Base-by-base conservation (phyloP, 257 asterid genomes). In the Cynanchum wilfordii region DNA sequence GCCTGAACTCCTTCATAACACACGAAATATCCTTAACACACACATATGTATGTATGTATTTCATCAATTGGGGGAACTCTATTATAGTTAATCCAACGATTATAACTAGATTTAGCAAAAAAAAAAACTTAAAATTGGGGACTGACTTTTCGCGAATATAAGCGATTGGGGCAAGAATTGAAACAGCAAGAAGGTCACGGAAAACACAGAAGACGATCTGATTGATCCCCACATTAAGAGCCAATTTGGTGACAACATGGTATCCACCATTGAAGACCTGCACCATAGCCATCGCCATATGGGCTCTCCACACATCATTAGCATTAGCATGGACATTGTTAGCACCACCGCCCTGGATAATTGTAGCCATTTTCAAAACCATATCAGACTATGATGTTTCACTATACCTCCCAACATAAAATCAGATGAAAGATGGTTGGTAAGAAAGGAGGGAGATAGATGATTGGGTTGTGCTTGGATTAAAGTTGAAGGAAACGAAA, bases 221-320 rank as follows among this genome's bases (percentile, higher is more conserved):
- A 82, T 87, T 95, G 59, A 92, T 82, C 20, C 99, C 99, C 67
- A 87, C 96, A 75, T 92, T 89, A 72, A 95, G 98, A 29, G 99
- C 99, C 50, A 95, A 87, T 71, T 95, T 95, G 69, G 98, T 87
- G 79, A 95, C 85, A 78, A 95, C 97, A 78, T 95, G 98, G 83
- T 88, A 87, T 0, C 97, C 96, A 77, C 98, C 96, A 75, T 72
- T 69, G 79, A 87, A 77, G 55, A 95, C 77, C 89, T 92, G 98
- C 49, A 95, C 97, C 80, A 82, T 70, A 72, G 89, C 96, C 98
- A 92, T 85, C 68, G 94, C 97, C 79, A 82, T 45, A 70, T 92
- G 98, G 15, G 99, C 99, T 79, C 80, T 81, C 88, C 85, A 70
- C 12, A 81, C 84, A 76, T 88, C 96, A 70, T 84, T 86, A 36